Evolutionary conservation across 768 basidiomycete genomes (phyloP), one percentile per base, ranked within the genome.

Genomic region (Favolaschia claudopus): DNA sequence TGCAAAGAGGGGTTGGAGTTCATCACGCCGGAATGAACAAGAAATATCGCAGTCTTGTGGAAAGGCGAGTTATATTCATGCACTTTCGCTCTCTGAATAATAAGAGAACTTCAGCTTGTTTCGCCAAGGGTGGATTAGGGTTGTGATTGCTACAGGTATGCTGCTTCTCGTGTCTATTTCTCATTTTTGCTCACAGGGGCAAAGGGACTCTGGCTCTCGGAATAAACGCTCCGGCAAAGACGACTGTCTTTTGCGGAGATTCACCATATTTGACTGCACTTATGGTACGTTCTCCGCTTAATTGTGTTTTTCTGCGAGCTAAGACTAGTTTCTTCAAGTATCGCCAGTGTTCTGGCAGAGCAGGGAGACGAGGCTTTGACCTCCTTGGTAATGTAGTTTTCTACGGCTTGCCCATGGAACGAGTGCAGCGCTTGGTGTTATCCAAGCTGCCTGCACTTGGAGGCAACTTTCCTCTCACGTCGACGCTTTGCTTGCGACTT

Each of bases 1-100:
- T 91, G 44, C 69, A 70, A 45, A 76, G 89, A 29, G 89, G 89
- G 28, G 82, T 91, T 27, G 89, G 82, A 0, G 81, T 91, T 12
- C 89, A 91, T 63, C 89, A 91, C 69, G 65, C 85, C 9, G 89
- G 89, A 20, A 87, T 91, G 87, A 83, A 84, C 59, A 87, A 82
- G 66, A 70, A 70, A 1, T 91, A 90, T 67, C 72, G 88, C 37
- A 76, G 77, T 40, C 60, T 87, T 0, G 76, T 89, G 0, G 87
- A 89, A 76, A 82, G 82, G 85, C 84, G 58, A 42, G 68, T 36
- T n/a, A 25, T 25, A n/a, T n/a, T n/a, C n/a, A n/a, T n/a, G n/a
- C n/a, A n/a, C n/a, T n/a, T n/a, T n/a, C n/a, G n/a, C n/a, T n/a
- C n/a, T n/a, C n/a, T n/a, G n/a, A n/a, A n/a, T n/a, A n/a, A n/a